A percentile compares a stretch with the other conserved stretches of the same genome.
Conservation (phyloP, 2,329 filamentous ascomycete species). For the Colletotrichum sojae region DNA sequence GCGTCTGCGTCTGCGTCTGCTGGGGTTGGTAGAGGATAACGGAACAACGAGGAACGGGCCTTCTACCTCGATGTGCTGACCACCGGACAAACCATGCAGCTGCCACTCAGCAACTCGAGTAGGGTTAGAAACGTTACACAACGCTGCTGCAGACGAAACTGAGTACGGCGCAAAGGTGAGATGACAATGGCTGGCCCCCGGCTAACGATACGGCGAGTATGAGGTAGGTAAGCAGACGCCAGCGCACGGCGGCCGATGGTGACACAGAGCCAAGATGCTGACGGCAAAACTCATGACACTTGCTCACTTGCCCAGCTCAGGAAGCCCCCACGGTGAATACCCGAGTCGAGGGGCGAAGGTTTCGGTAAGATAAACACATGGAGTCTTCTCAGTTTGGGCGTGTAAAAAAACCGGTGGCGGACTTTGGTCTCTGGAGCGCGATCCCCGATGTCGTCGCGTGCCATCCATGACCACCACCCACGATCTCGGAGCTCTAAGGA, state of each 20-base stretch:
- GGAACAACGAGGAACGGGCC: constrained; percentile 15
- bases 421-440: constrained; percentile 16
- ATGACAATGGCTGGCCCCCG: constrained; percentile 19
- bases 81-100: constrained; percentile 27
- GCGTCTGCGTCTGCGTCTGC: constrained; percentile 12
- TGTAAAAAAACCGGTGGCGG: background rate
- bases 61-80: constrained; percentile 34
- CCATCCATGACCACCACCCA: constrained; percentile 19
- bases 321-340: constrained; percentile 26
- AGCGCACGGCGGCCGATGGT: constrained; percentile 31
- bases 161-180: constrained; percentile 21
- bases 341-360: background rate
- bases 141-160: constrained; percentile 34
- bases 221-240: constrained; percentile 23
- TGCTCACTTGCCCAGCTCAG: background rate
- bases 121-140: constrained; percentile 35
- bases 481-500: constrained; percentile 13
- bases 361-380: background rate
- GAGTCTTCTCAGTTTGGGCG: constrained; percentile 6
- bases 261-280: constrained; percentile 37
- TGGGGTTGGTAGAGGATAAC: constrained; percentile 7
- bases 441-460: background rate
- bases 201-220: background rate
- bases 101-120: constrained; percentile 25
- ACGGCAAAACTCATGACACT: constrained; percentile 15